Percentiles rank a stretch among this genome's conserved stretches.
These are phyloP conservation scores for Lentinula guzmanii DNA, from an alignment of 768 basidiomycete genomes.

Conservation along the genomic window DNA sequence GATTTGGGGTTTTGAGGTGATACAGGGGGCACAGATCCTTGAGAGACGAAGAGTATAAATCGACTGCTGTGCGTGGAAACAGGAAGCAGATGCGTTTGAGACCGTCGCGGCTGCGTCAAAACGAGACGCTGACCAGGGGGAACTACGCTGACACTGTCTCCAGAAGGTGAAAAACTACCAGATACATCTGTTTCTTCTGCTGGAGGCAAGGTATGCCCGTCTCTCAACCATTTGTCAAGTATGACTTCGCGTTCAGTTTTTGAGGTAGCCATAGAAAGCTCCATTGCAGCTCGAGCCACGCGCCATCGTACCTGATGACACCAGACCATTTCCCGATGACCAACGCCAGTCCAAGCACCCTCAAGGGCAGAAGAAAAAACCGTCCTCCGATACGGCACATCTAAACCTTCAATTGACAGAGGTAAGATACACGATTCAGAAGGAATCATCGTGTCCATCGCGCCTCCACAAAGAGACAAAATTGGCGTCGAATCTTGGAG, in stretches of 20 bases:
- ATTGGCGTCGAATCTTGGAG: slow-evolving; percentile 52
- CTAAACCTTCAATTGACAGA: slow-evolving; percentile 16
- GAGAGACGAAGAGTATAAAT: slow-evolving; percentile 55
- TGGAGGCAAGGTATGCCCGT: slow-evolving; percentile 45
- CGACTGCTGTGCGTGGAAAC: slow-evolving; percentile 14
- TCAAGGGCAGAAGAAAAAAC: slow-evolving; percentile 85
- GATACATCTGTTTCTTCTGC: background rate
- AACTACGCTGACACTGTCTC: slow-evolving; percentile 28
- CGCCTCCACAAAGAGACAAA: slow-evolving; percentile 86
- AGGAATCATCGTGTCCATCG: slow-evolving; percentile 86
- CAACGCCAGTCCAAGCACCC: slow-evolving; percentile 93
- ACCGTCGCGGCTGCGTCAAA: slow-evolving; percentile 34
- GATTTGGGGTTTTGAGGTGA: slow-evolving; percentile 41
- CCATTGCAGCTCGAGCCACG: slow-evolving; percentile 73
- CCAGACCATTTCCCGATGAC: slow-evolving; percentile 97
- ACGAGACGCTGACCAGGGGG: slow-evolving; percentile 31
- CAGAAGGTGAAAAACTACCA: slow-evolving; percentile 13
- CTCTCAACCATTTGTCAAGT: slow-evolving; percentile 65
- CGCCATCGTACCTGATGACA: slow-evolving; percentile 95
- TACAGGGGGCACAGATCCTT: slow-evolving; percentile 46
- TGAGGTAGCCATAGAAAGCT: slow-evolving; percentile 38
- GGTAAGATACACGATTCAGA: slow-evolving; percentile 79
- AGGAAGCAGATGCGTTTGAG: slow-evolving; percentile 49
- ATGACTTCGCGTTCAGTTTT: slow-evolving; percentile 24
- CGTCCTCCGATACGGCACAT: slow-evolving; percentile 42